Evolutionary conservation across 345 rosid species (phyloP), one percentile per base, ranked within the genome.

Genomic region (Salix caprea): DNA sequence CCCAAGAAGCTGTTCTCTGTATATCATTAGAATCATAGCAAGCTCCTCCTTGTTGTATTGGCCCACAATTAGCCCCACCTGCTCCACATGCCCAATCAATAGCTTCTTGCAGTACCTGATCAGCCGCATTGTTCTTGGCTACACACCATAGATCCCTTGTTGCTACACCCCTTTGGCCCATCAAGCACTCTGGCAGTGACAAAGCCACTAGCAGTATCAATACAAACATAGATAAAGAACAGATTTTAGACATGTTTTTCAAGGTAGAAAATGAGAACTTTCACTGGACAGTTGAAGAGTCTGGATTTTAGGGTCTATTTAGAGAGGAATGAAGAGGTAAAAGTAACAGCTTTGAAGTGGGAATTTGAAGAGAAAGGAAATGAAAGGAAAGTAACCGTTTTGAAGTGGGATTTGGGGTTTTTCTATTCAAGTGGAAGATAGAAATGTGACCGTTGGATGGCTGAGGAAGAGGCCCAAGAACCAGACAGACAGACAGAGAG

Each of bases 71-170:
- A 21, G 92, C 83, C 37, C 89, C 94, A 13, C 96, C 97, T 1
- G 79, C 76, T 3, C 97, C 93, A 76, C 97, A 94, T 0, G 98
- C 94, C 98, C 97, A 94, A 76, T 87, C 85, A 50, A 94, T 69
- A n/a, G 96, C 92, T 69, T 72, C 74, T 84, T 86, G 90, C 23
- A 94, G 88, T 26, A 89, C 79, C 18, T 90, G 85, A 75, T 94
- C 95, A 44, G 87, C 91, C 4, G 91, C 97, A 85, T 94, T 91
- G 87, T 92, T 91, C 92, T 88, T 90, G 4, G 97, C 94, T 58
- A 92, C 98, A 82, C 98, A 94, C 93, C 94, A 93, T 1, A 93
- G 91, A 75, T 89, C 92, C 81, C 81, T 70, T 52, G 76, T 77
- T 34, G 71, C 81, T n/a, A 73, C 77, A 42, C 71, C 77, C 26